Base-by-base conservation (phyloP, 1,284 basidiomycete species). In the Leccinum fuscescens region DNA sequence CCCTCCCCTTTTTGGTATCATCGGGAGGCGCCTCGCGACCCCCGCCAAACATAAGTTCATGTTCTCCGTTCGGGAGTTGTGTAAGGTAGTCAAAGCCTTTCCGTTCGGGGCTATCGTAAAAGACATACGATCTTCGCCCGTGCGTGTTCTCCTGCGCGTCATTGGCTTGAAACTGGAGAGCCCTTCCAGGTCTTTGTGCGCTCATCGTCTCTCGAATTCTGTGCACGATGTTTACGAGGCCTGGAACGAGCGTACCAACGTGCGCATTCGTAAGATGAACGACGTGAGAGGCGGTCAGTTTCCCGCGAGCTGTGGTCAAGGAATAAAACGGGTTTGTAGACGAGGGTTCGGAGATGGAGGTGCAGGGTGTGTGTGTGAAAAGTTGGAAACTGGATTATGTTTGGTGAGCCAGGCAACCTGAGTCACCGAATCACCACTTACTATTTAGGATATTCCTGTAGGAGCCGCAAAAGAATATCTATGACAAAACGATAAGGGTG, bases 201-300 rank as follows among this genome's bases (percentile, higher is more conserved):
- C 85, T 82, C 82, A 90, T 89, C 58, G 81, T 82, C 8, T 82
- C 88, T 24, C 89, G 79, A 0, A 79, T 72, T 7, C 86, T 85
- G 17, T 86, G 70, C 58, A 79, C 86, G 70, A 80, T 86, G 71
- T 72, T 70, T 66, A 81, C 83, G 12, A 92, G 82, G 0, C 80
- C 77, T 0, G 88, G 84, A 29, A 92, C 74, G 20, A 93, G 85
- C 66, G 88, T 83, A 0, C 88, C 84, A 5, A 79, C 77, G 80
- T 91, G 92, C 37, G 80, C 90, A 70, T 94, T 94, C 2, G 90
- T 93, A 0, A 90, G 89, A 69, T 94, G 91, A 2, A 93, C 76
- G 54, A 93, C 77, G 65, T 90, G 88, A 3, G 72, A 74, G 0
- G 89, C 74, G 4, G 69, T 73, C 52, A 91, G 74, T 12, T 66